Conservation (phyloP, 768 basidiomycete species). For the Clitopilus passeckerianus region DNA sequence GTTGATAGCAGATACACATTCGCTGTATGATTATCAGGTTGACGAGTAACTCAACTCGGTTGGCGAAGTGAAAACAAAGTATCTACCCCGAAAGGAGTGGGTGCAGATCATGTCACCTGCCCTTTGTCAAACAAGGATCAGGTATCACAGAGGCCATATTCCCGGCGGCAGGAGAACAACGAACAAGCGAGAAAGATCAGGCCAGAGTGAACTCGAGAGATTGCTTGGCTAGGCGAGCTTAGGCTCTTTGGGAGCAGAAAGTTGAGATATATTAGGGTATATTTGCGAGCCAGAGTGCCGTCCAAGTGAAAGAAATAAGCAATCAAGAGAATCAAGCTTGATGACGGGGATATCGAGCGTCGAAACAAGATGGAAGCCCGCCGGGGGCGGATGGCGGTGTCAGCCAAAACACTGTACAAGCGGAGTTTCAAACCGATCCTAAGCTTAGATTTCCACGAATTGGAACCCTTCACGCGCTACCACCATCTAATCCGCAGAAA, state of each 20-base stretch:
- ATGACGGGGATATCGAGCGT: neutral
- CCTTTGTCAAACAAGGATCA: neutral
- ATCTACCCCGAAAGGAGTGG: neutral
- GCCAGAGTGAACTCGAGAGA: neutral
- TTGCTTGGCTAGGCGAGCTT: too few relatives aligned
- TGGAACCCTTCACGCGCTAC: neutral
- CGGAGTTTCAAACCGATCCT: conserved; percentile 5
- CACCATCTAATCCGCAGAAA: conserved; percentile 3
- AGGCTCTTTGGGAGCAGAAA: too few relatives aligned
- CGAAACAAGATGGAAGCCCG: neutral
- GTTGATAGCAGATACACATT: too few relatives aligned
- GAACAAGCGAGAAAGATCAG: neutral
- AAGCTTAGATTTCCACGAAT: neutral
- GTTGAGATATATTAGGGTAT: too few relatives aligned
- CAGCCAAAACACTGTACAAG: conserved; percentile 1
- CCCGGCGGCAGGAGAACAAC: neutral
- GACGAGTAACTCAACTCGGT: too few relatives aligned
- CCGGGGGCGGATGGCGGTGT: neutral
- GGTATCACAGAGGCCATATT: neutral
- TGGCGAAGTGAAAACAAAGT: too few relatives aligned
- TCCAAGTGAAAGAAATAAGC: neutral
- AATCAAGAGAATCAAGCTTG: neutral
- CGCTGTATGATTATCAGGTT: too few relatives aligned
- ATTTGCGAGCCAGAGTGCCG: too few relatives aligned
- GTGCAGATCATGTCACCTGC: neutral